Conservation (phyloP, 2,329 filamentous ascomycete genomes). For the Ilyonectria destructans region DNA sequence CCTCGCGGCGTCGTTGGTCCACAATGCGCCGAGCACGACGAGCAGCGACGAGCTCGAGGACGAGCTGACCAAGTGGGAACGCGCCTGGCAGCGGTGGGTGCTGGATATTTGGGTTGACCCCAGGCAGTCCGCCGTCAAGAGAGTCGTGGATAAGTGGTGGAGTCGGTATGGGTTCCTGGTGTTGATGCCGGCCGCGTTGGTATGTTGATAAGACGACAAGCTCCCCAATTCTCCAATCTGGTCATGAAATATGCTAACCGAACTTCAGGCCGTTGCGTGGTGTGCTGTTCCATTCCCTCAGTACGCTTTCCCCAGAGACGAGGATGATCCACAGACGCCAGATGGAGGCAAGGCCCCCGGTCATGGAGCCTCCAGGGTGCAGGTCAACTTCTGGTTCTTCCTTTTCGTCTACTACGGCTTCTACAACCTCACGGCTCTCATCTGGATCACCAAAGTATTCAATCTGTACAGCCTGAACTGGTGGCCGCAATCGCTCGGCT, state of each 20-base stretch:
- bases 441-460: conserved; percentile 82
- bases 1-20: conserved; percentile 61
- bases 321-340: conserved; percentile 52
- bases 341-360: conserved; percentile 67
- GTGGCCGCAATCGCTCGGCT: conserved; percentile 78
- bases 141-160: conserved; percentile 76
- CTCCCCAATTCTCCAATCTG: not conserved
- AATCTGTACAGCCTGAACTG: conserved; percentile 81
- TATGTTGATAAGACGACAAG: conserved; percentile 54
- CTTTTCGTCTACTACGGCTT: conserved; percentile 79
- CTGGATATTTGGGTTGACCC: conserved; percentile 75
- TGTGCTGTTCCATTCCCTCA: conserved; percentile 78
- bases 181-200: conserved; percentile 73
- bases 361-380: conserved; percentile 75
- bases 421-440: conserved; percentile 77
- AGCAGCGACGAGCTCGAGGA: conserved; percentile 53
- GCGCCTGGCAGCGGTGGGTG: conserved; percentile 56
- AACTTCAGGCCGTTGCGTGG: conserved; percentile 72
- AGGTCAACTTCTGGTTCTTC: conserved; percentile 82
- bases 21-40: conserved; percentile 43
- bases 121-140: conserved; percentile 71
- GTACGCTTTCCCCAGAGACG: conserved; percentile 67
- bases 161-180: conserved; percentile 74
- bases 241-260: conserved; percentile 22
- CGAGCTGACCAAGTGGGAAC: conserved; percentile 54